Evolutionary conservation across 1,139 yeast species (phyloP).

Genomic region (Protomyces pachydermus): DNA sequence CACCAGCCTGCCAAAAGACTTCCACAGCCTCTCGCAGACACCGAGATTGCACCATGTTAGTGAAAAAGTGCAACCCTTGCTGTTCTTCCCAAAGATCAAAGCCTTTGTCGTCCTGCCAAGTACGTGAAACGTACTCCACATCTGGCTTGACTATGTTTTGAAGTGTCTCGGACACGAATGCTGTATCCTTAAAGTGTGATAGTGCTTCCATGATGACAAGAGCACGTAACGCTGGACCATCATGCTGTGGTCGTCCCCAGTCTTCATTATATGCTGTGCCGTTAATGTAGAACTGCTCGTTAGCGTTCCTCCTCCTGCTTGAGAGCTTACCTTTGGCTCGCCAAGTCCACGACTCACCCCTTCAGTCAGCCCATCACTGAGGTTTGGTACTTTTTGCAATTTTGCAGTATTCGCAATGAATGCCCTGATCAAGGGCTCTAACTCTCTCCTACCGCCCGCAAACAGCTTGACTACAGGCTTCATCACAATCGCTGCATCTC

Average conservation of each 20-base stretch:
- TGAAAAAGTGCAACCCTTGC: slow-evolving; percentile 67
- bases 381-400: not conserved
- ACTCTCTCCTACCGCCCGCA: not conserved
- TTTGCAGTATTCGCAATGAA: not conserved
- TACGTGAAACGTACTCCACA: slow-evolving; percentile 53
- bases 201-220: slow-evolving; percentile 59
- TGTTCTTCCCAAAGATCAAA: slow-evolving; percentile 96
- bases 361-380: not conserved
- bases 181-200: slow-evolving; percentile 42
- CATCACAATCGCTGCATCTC: not conserved
- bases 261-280: slow-evolving; percentile 54
- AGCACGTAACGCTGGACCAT: slow-evolving; percentile 83
- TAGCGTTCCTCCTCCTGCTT: no score
- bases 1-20: slow-evolving; percentile 45
- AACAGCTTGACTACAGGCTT: not conserved
- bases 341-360: not conserved
- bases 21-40: slow-evolving; percentile 58
- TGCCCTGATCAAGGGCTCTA: not conserved
- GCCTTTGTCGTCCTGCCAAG: slow-evolving; percentile 58
- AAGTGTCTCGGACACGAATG: slow-evolving; percentile 39
- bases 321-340: not conserved
- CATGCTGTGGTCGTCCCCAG: slow-evolving; percentile 92
- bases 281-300: slow-evolving; percentile 51
- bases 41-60: slow-evolving; percentile 65
- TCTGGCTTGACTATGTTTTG: slow-evolving; percentile 57